phyloP scores from a whole-genome alignment of 257 asterid species.

The Scutellaria barbata region DNA sequence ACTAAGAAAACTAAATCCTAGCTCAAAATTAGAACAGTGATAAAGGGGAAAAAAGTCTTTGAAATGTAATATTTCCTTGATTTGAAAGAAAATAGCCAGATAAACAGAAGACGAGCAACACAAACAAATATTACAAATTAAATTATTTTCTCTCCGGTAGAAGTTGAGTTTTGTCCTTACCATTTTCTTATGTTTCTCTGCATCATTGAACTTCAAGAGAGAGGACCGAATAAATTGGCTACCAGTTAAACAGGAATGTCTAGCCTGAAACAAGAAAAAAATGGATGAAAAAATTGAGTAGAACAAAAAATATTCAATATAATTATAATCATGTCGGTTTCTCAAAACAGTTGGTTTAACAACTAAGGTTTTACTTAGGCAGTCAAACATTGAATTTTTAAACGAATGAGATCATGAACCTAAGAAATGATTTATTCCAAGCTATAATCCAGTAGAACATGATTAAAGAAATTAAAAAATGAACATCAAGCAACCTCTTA shows the following conservation, averaged over 20 bases:
- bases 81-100: slow-evolving; percentile 5
- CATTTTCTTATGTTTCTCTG: slow-evolving; percentile 63
- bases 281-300: slow-evolving; percentile 24
- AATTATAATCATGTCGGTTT: not conserved
- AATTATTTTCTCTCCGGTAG: slow-evolving; percentile 21
- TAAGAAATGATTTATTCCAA: not conserved
- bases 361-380: not conserved
- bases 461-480: not conserved
- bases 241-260: slow-evolving; percentile 44
- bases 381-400: not conserved
- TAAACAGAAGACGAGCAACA: not conserved
- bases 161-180: slow-evolving; percentile 46
- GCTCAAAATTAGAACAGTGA: not conserved
- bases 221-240: slow-evolving; percentile 53
- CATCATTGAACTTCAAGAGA: slow-evolving; percentile 49
- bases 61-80: slow-evolving; percentile 1
- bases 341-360: not conserved
- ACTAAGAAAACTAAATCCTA: slow-evolving; percentile 12
- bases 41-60: not conserved
- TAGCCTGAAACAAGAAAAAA: slow-evolving; percentile 55
- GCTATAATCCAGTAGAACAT: not conserved
- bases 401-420: not conserved
- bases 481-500: slow-evolving; percentile 7
- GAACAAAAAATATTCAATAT: not conserved
- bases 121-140: slow-evolving; percentile 2